Percentiles rank a stretch among this genome's conserved stretches.
phyloP scores from a whole-genome alignment of 2,329 filamentous ascomycete species.

The Cytospora piceicola region DNA sequence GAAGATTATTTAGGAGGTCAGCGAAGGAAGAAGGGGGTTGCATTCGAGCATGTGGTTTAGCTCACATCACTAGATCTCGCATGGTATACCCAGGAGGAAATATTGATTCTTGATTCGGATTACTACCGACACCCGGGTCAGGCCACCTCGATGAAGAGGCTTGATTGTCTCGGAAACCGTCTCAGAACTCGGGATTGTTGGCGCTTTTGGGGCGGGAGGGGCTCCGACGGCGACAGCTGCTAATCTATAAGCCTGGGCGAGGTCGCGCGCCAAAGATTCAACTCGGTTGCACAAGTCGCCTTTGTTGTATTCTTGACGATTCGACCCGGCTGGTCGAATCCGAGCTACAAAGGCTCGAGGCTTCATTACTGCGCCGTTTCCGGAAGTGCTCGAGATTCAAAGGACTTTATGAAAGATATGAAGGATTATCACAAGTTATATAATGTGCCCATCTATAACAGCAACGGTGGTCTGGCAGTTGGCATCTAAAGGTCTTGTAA shows the following conservation, averaged over 20 bases:
- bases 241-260: background rate
- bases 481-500: background rate
- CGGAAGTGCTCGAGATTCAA: background rate
- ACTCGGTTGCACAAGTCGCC: background rate
- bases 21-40: background rate
- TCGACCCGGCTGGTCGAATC: background rate
- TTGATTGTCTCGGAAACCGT: background rate
- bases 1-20: background rate
- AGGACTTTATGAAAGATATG: background rate
- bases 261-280: background rate
- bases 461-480: background rate
- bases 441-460: background rate
- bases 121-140: background rate
- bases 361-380: background rate
- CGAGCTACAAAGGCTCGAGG: background rate
- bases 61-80: constrained; percentile 9
- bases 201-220: background rate
- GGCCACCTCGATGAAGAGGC: background rate
- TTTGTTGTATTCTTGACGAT: background rate
- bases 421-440: background rate
- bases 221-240: background rate
- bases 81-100: constrained; percentile 6
- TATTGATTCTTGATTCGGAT: constrained; percentile 12
- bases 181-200: background rate
- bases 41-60: background rate